Percentiles rank a stretch among this genome's conserved stretches.
These are phyloP conservation scores for Leccinum griseonigrum DNA, from an alignment of 1,284 basidiomycete species.

Conservation along the genomic window DNA sequence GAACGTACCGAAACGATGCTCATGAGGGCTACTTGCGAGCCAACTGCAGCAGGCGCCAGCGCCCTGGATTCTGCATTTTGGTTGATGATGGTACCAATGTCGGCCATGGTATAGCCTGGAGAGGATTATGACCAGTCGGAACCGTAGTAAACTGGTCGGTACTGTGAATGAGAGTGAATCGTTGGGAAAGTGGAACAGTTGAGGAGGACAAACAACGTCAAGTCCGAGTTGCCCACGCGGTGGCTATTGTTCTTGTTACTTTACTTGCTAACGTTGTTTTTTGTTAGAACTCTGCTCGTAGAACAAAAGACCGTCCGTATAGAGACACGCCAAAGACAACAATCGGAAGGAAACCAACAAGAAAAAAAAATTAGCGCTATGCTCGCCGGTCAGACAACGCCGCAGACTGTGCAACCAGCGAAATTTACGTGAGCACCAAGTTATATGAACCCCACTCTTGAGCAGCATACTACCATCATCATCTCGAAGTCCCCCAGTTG, in stretches of 20 bases:
- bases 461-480: background rate
- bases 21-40: conserved; percentile 78
- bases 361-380: background rate
- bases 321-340: background rate
- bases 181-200: too few species aligned
- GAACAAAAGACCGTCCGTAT: background rate
- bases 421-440: background rate
- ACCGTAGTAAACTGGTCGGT: conserved; percentile 15
- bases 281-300: background rate
- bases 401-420: background rate
- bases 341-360: background rate
- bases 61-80: conserved; percentile 46
- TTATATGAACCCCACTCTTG: background rate
- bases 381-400: background rate
- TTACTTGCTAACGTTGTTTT: background rate
- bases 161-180: background rate
- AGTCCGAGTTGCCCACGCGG: background rate
- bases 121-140: conserved; percentile 13
- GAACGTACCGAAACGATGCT: conserved; percentile 61
- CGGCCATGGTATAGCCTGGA: conserved; percentile 33
- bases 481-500: background rate
- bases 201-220: background rate
- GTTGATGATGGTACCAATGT: conserved; percentile 44
- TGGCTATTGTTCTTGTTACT: background rate
- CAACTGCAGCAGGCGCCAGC: conserved; percentile 80